Base-by-base conservation (phyloP, 2,329 filamentous ascomycete genomes). In the Neofusicoccum laricinum region DNA sequence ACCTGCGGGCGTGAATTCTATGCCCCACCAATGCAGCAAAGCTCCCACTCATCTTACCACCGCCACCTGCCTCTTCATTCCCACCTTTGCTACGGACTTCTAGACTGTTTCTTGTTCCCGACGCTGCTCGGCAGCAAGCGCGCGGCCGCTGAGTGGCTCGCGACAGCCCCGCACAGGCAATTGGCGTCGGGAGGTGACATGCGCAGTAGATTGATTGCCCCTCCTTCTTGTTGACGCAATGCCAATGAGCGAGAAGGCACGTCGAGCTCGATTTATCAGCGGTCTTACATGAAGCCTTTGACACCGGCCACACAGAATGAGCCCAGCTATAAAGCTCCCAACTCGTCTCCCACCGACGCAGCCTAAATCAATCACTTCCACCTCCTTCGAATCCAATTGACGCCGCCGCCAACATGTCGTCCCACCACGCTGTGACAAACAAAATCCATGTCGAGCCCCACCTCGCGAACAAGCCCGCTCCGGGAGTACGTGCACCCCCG, bases 381-480 rank as follows among this genome's bases (percentile, higher is more conserved):
- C 14, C 14, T 38, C 14, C 19, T n/a, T 15, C 5, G 4, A 10
- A 12, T 19, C 12, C 4, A 25, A 50, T 50, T 12, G 7, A 40
- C 34, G 3, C 19, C 21, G 32, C 58, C 25, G 11, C 19, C 32
- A 38, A 11, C 1, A 61, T 61, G 58, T 38, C 62, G 17, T 61
- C 67, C 21, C 67, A 68, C 40, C 73, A 77, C 69, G 73, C 69
- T 21, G 62, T 76, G 50, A 66, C 72, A 30, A 71, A 72, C 58
- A 67, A 72, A 5, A 70, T 72, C 11, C 68, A 71, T 38, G 71
- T 70, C 41, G 77, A 78, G 63, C 67, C 73, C 53, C 70, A 71
- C 43, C 69, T 77, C 64, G 69, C 72, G 49, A 83, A 83, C 71
- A 75, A 73, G 57, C 71, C 79, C 17, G 79, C 80, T 4, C 71